Conservation (phyloP, 2,329 filamentous ascomycete genomes). For the Kalmusia sp. region DNA sequence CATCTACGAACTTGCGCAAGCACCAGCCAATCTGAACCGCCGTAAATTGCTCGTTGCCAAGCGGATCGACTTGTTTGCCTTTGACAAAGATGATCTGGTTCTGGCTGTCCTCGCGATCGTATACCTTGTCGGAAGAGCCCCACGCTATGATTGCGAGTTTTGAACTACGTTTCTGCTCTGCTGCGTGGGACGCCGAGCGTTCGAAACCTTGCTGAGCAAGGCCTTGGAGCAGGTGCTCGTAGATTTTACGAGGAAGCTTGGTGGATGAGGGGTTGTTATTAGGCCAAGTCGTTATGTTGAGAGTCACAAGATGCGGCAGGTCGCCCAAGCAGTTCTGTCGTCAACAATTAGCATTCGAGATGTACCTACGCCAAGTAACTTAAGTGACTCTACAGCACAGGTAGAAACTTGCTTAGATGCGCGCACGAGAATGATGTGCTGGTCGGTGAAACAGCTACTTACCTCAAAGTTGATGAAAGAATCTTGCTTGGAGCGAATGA, state of each 20-base stretch:
- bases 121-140: slow-evolving; percentile 55
- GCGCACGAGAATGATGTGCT: no score
- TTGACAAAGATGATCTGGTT: slow-evolving; percentile 57
- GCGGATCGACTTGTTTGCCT: slow-evolving; percentile 50
- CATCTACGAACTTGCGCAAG: slow-evolving; percentile 54
- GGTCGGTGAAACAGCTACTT: no score
- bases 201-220: slow-evolving; percentile 49
- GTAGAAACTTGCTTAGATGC: no score
- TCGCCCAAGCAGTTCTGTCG: slow-evolving; percentile 46
- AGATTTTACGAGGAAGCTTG: slow-evolving; percentile 52
- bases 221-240: slow-evolving; percentile 53
- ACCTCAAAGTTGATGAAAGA: slow-evolving; percentile 54
- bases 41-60: slow-evolving; percentile 49
- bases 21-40: slow-evolving; percentile 56
- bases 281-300: slow-evolving; percentile 59
- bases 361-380: slow-evolving; percentile 8
- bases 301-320: slow-evolving; percentile 51
- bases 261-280: slow-evolving; percentile 50
- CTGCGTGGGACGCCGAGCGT: slow-evolving; percentile 33
- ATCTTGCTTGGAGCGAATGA: slow-evolving; percentile 50
- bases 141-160: slow-evolving; percentile 56
- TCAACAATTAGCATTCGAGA: slow-evolving; percentile 21
- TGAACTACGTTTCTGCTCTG: slow-evolving; percentile 34
- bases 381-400: not conserved
- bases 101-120: slow-evolving; percentile 55